Evolutionary conservation across 192 early-diverging fungal genomes (phyloP), one percentile per base, ranked within the genome.

Genomic region (Chytriomyces sp.): DNA sequence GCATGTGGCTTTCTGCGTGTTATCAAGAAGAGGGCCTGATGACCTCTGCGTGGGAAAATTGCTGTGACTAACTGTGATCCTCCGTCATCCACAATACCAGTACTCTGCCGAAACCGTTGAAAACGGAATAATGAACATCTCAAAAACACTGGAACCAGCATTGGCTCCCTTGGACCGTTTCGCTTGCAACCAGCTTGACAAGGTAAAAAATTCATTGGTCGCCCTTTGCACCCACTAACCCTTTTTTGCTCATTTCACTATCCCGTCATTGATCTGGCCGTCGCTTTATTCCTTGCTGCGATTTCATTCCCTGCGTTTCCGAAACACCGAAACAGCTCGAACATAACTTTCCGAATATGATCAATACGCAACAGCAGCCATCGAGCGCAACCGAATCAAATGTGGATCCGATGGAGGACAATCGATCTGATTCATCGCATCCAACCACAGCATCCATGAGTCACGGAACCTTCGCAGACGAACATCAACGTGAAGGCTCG

Each of bases 71-170:
- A n/a, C n/a, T n/a, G n/a, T n/a, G n/a, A n/a, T n/a, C n/a, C n/a
- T n/a, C n/a, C n/a, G n/a, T n/a, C n/a, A n/a, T n/a, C n/a, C n/a
- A n/a, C n/a, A n/a, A n/a, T n/a, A n/a, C n/a, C n/a, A 88, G 75
- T 89, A 87, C 70, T 89, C 89, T 33, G 89, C 89, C 30, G 87
- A 90, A 66, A 89, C 89, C 69, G 89, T 94, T 17, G 94, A 94
- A 71, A 89, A 88, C 12, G 85, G 88, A 8, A 88, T 91, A 25
- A 87, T 86, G 59, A 84, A 81, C 6, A 85, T 96, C 25, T 85
- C 89, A 59, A 89, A 88, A 56, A 91, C 87, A 33, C 81, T 96
- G 17, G 90, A 90, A 71, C 86, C 89, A 6, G 85, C 81, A 25
- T 81, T 90, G 62, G 81, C 77, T 4, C 82, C 82, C 25, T 77